These are phyloP conservation scores for Beauveria asiatica DNA, from an alignment of 2,329 filamentous ascomycete genomes.

Conservation along the genomic window DNA sequence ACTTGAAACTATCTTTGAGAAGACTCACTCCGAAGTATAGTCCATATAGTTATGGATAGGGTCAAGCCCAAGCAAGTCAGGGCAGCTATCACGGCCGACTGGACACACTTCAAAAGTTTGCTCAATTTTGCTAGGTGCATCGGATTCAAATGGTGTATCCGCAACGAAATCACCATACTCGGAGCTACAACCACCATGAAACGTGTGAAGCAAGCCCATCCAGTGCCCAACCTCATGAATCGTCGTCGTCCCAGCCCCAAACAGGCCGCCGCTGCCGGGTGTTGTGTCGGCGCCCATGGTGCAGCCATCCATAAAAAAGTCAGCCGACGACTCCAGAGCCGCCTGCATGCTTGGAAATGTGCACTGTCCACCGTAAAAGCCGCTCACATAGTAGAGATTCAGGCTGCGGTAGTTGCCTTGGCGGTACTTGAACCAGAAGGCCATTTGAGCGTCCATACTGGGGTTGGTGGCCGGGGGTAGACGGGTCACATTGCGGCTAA, in stretches of 20 bases:
- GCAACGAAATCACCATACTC: constrained; percentile 25
- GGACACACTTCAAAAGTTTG: constrained; percentile 24
- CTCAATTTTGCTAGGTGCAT: background rate
- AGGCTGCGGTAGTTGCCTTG: constrained; percentile 33
- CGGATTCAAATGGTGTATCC: background rate
- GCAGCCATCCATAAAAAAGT: constrained; percentile 32
- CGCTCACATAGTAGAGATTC: constrained; percentile 38
- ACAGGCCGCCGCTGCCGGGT: constrained; percentile 28
- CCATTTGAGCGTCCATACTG: background rate
- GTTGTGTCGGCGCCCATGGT: constrained; percentile 27
- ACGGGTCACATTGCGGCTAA: too few relatives aligned
- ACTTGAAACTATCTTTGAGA: background rate
- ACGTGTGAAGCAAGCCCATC: constrained; percentile 40
- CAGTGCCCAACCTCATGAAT: constrained; percentile 41
- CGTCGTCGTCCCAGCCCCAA: constrained; percentile 24
- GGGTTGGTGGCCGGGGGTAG: background rate
- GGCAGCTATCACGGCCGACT: constrained; percentile 27
- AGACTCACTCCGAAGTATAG: constrained; percentile 18
- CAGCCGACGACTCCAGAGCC: constrained; percentile 10
- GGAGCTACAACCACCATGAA: constrained; percentile 31
- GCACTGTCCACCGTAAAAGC: constrained; percentile 32
- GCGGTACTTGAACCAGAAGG: constrained; percentile 23
- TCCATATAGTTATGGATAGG: constrained; percentile 33
- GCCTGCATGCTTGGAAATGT: constrained; percentile 33
- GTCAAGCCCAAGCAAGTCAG: constrained; percentile 22